Base-by-base conservation (phyloP, 2,329 filamentous ascomycete species). In the Helotiales sp. region DNA sequence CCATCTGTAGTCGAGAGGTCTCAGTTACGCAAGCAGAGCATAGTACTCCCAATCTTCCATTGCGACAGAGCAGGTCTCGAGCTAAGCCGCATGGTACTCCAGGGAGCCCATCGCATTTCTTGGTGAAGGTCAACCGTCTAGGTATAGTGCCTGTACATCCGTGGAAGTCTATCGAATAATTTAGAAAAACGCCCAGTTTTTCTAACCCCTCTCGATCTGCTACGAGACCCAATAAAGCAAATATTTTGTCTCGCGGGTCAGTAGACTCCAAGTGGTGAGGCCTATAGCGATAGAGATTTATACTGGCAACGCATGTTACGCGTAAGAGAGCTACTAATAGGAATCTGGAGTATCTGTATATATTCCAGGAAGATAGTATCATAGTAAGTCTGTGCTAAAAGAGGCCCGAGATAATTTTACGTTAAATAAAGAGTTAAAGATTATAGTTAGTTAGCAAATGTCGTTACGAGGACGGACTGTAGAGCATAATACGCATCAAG, bases 401-500 rank as follows among this genome's bases (percentile, higher is more conserved):
- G 24, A 52, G 10, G 49, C 30, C 26, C 49, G 13, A 28, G 49
- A 52, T 6, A 17, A 52, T 52, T n/a, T 8, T 6, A 52, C 13
- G 49, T 52, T 52, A n/a, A 5, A 52, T 52, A 52, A 10, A 2
- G 15, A 28, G 22, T 52, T 24, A 52, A 52, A 2, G 1, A 15
- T 6, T 17, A 1, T 52, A 11, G 24, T 13, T 52, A 5, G 24
- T 28, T 52, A 11, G 22, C 17, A n/a, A 28, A 28, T 52, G 4
- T 69, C 58, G 32, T 57, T 37, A n/a, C 30, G 30, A 70, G 30
- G 34, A 65, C 52, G 15, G 20, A 60, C 28, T 45, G 13, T 34
- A 70, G 37, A 52, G 69, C 66, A 30, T 20, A 49, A 67, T 57
- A 69, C 43, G 66, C 47, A 67, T 63, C 43, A 49, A 68, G 64